phyloP scores from a whole-genome alignment of 352 stramenopile genomes.

The Globisporangium rhizosaccharum region DNA sequence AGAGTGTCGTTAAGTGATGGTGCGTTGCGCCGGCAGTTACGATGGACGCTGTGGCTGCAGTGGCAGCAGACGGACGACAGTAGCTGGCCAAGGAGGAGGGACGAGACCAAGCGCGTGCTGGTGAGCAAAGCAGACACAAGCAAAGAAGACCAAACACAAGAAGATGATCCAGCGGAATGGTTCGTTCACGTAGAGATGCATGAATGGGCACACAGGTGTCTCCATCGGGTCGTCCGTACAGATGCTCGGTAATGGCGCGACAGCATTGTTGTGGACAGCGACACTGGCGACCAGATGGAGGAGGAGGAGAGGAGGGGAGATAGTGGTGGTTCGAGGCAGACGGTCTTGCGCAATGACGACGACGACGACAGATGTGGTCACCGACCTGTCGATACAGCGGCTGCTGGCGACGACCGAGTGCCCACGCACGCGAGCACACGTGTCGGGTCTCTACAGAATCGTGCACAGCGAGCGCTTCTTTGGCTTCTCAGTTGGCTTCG shows the following conservation, averaged over 20 bases:
- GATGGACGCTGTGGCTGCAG: too few relatives aligned
- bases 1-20: too few relatives aligned
- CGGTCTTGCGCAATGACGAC: neutral
- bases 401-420: neutral
- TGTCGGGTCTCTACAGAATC: constrained; percentile 25
- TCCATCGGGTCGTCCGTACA: too few relatives aligned
- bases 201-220: neutral
- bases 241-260: too few relatives aligned
- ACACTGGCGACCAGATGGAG: too few relatives aligned
- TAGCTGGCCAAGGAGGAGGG: too few relatives aligned
- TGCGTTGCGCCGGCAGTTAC: too few relatives aligned
- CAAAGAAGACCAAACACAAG: neutral
- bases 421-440: neutral
- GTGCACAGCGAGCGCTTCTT: constrained; percentile 54
- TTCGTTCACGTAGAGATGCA: neutral
- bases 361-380: neutral
- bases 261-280: too few relatives aligned
- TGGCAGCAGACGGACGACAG: too few relatives aligned
- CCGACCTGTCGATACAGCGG: neutral
- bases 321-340: neutral
- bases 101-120: too few relatives aligned
- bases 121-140: too few relatives aligned
- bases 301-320: too few relatives aligned
- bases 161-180: neutral
- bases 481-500: constrained; percentile 39